Evolutionary conservation across 352 stramenopile species (phyloP).

Genomic region (Blastocystis sp.): DNA sequence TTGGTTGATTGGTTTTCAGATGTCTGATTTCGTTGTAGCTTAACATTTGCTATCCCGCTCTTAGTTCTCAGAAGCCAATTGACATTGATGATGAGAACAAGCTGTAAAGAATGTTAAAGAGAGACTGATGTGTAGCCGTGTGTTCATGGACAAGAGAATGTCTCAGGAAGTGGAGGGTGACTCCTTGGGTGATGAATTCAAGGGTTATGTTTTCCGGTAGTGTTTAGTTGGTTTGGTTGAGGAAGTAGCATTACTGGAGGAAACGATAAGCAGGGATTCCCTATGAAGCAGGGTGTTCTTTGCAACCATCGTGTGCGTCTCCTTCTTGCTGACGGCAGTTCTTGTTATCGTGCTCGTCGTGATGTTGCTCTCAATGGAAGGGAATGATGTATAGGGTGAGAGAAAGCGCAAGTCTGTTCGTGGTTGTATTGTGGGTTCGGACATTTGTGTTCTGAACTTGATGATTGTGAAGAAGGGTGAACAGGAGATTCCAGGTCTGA

Average conservation of each 20-base stretch:
- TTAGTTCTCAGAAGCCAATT: constrained; percentile 94
- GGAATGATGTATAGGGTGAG: too few relatives aligned
- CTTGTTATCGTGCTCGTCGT: constrained; percentile 99
- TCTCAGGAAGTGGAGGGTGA: too few relatives aligned
- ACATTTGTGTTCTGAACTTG: constrained; percentile 98
- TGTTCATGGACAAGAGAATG: too few relatives aligned
- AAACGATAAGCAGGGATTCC: constrained; percentile 99
- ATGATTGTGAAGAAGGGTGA: too few relatives aligned
- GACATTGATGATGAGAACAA: too few relatives aligned
- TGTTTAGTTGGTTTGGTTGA: constrained; percentile 97
- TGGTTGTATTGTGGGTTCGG: constrained; percentile 95
- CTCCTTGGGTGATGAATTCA: too few relatives aligned
- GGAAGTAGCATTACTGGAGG: constrained; percentile 85
- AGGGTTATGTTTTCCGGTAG: constrained; percentile 96
- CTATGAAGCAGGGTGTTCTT: too few relatives aligned
- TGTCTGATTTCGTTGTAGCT: constrained; percentile 80
- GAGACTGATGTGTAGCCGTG: too few relatives aligned
- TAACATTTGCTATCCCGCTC: constrained; percentile 97
- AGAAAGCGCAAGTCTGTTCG: constrained; percentile 97
- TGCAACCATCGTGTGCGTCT: too few relatives aligned
- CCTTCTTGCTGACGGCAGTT: too few relatives aligned
- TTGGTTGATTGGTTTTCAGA: not conserved
- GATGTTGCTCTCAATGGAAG: constrained; percentile 68
- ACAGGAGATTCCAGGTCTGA: too few relatives aligned
- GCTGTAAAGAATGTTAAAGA: too few relatives aligned